Base-by-base conservation (phyloP, 495 filamentous ascomycete species). In the Penicillium lagena region DNA sequence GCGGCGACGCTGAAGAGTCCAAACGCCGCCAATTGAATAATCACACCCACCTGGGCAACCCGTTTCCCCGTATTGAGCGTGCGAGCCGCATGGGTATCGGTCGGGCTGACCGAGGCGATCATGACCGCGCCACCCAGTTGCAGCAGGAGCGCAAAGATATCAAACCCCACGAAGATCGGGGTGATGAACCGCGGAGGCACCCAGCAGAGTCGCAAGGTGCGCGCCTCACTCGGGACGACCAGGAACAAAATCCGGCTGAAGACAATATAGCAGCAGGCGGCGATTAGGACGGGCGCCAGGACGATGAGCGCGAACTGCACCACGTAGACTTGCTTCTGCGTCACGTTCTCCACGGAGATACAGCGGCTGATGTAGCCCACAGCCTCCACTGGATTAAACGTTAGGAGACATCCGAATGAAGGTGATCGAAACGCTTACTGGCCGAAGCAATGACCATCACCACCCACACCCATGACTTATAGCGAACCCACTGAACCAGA, bases 201-300 rank as follows among this genome's bases (percentile, higher is more conserved):
- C 71, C 72, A 77, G 37, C 73, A 63, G 1, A 72, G 49, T 39
- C 44, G 52, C 0, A 61, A 56, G 3, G 71, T 73, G 14, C 66
- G 55, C 28, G 54, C 46, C 22, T 65, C 55, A 7, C 46, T 49
- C 1, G 73, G 72, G 4, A 75, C 66, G 17, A 72, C 59, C 10
- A 69, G 56, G 41, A 70, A 71, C 32, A 79, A 64, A 15, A 78
- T 53, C 7, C 74, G 68, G 0, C 68, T 72, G 39, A 79, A 74
- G 14, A 75, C 50, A 56, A 78, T 71, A 55, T 80, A 81, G 38
- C 77, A 73, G 0, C 73, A 77, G 0, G 75, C 77, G 1, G 77
- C 75, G 54, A 72, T 71, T 27, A 78, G 58, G 7, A 72, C 74
- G 4, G 56, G 58, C 1, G 67, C 62, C 12, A 72, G 55, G 39